Base-by-base conservation (phyloP, 2,329 filamentous ascomycete genomes). In the Chrysoporthe deuterocubensis region DNA sequence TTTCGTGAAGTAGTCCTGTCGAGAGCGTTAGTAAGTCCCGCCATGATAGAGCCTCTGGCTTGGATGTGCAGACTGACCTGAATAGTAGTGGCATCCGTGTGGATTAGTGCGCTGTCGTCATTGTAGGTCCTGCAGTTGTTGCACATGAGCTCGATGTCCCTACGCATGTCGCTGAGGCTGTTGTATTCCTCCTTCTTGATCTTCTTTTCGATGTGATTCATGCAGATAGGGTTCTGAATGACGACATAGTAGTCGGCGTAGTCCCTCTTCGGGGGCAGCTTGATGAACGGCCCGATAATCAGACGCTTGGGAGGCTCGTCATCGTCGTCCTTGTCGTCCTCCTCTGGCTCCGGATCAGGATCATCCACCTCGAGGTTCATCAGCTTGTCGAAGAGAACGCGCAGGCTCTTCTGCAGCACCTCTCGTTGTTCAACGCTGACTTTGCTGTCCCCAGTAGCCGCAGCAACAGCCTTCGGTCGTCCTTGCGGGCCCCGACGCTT, bases 121-220 rank as follows among this genome's bases (percentile, higher is more conserved):
- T 99, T 99, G 84, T 97, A 99, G 2, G 92, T 96, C 78, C 93
- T 89, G 72, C 95, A 97, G 79, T 99, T 99, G 76, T 87, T 89
- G 78, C 94, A 96, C 79, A 99, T 87, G 71, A 95, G 81, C 62
- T 89, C 88, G 71, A 99, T 90, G 76, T 99, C 96, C 72, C 87
- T 89, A 66, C 89, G 87, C 85, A 99, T 89, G 73, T 94, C 92
- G 76, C 87, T 89, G 69, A 97, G 81, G 75, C 87, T 91, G 73
- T 88, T 89, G 79, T 99, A 99, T 76, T 97, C 93, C 76, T 96
- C 93, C 80, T 93, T 95, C 83, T 97, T 97, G 82, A 99, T 97
- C 84, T 93, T 95, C 77, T 91, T 92, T 77, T 93, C 89, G 75
- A 99, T 97, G 78, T 94, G 90, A 73, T 97, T 96, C 92, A 98